Base-by-base conservation (phyloP, 129 eudicot genomes). In the Pseudognaphalium luteoalbum region DNA sequence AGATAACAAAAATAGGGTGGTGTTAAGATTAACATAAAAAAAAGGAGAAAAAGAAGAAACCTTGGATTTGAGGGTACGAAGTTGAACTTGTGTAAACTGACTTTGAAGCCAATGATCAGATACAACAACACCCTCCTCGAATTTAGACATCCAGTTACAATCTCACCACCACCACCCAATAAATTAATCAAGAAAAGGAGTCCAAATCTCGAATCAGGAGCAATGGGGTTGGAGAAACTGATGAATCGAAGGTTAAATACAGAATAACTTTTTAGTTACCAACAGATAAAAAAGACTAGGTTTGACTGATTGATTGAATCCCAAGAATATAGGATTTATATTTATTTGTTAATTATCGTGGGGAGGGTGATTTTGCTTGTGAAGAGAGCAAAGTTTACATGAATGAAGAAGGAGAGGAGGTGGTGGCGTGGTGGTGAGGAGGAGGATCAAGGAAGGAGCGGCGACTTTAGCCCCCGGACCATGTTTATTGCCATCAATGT, bases 71-170 rank as follows among this genome's bases (percentile, higher is more conserved):
- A 93, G 96, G 83, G 76, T 83, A 30, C 88, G 92, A 75, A 90
- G 95, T 83, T 93, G 91, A 51, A 90, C 96, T 82, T 93, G 95
- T 5, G 98, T 93, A 70, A 93, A 93, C 84, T 93, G 98, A 75
- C 92, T 88, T 75, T 93, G 98, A 76, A 93, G 96, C 91, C 88
- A 83, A 68, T 87, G 96, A 87, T 93, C 98, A 76, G 98, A 93
- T 47, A 93, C 92, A 73, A 85, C 75, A 80, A 93, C 98, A 14
- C 96, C 98, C 78, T 71, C 92, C 76, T 71, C 92, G 65, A 83
- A 93, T 70, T 88, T 86, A 88, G 96, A 90, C 98, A 92, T 92
- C 85, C 50, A 37, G 35, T 74, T 61, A 72, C 66, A 20, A 74
- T 71, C 81, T 74, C 84, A 66, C 29, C n/a, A 29, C 12, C 78